Percentiles rank a stretch among this genome's conserved stretches.
Evolutionary conservation across 202 grass and related monocot species (phyloP).

Genomic region (Setaria italica): DNA sequence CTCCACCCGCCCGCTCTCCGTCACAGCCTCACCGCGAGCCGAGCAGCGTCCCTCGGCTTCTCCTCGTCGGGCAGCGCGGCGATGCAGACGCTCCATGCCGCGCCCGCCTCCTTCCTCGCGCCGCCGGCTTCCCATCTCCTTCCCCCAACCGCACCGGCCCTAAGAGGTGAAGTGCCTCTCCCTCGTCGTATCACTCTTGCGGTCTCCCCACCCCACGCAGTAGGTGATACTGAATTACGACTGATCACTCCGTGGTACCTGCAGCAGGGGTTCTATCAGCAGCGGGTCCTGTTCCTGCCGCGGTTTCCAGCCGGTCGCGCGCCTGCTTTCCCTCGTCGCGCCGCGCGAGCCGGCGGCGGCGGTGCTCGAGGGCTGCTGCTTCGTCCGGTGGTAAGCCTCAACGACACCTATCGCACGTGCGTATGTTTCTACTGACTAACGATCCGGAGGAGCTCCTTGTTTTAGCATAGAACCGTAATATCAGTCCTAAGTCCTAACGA

Average conservation of each 20-base stretch:
- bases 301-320: slow-evolving; percentile 10
- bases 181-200: not conserved
- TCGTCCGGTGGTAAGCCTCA: slow-evolving; percentile 54
- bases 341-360: slow-evolving; percentile 18
- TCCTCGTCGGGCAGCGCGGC: slow-evolving; percentile 43
- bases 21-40: slow-evolving; percentile 1
- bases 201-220: too few species aligned
- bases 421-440: not conserved
- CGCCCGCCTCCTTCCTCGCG: slow-evolving; percentile 53
- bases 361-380: slow-evolving; percentile 46
- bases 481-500: not conserved
- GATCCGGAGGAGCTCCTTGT: not conserved
- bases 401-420: not conserved
- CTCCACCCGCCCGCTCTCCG: slow-evolving; percentile 6
- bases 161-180: slow-evolving; percentile 43
- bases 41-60: not conserved
- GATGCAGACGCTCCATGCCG: slow-evolving; percentile 50
- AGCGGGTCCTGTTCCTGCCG: slow-evolving; percentile 14
- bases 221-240: not conserved
- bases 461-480: not conserved
- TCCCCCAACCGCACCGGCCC: not conserved
- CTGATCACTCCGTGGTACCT: not conserved
- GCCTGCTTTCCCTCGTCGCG: not conserved
- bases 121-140: slow-evolving; percentile 47
- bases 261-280: slow-evolving; percentile 37